A percentile compares a stretch with the other conserved stretches of the same genome.
Evolutionary conservation across 805 yeast species (phyloP).

Genomic region (Myxozyma kluyveri): DNA sequence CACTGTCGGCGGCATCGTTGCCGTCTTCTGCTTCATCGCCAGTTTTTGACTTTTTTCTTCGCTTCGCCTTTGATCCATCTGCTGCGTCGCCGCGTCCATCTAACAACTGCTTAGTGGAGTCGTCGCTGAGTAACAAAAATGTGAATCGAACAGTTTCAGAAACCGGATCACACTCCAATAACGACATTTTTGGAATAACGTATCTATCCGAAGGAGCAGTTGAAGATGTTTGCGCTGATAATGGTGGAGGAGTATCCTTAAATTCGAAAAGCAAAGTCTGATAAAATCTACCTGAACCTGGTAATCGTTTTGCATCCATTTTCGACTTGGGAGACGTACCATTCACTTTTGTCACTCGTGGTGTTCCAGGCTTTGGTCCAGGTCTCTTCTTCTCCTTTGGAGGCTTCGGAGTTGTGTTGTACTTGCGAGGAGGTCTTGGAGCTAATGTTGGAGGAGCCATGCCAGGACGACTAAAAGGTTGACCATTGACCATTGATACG

Average conservation of each 20-base stretch:
- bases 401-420: neutral
- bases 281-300: neutral
- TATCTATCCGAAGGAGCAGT: conserved; percentile 54
- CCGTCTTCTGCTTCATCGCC: conserved; percentile 33
- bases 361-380: neutral
- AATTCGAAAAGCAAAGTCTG: conserved; percentile 75
- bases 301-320: neutral
- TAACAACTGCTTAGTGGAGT: conserved; percentile 27
- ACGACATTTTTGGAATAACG: conserved; percentile 69
- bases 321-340: neutral
- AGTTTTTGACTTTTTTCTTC: conserved; percentile 30
- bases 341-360: neutral
- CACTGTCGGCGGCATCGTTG: neutral
- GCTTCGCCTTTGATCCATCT: conserved; percentile 12
- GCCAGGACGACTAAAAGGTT: neutral
- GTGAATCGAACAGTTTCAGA: conserved; percentile 1
- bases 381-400: neutral
- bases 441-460: neutral
- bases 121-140: conserved; percentile 3
- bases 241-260: conserved; percentile 57
- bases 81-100: neutral
- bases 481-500: neutral
- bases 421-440: neutral
- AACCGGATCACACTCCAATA: conserved; percentile 49
- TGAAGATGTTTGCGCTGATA: neutral